Evolutionary conservation across 768 basidiomycete genomes (phyloP), one percentile per base, ranked within the genome.

Genomic region (Psilocybe cyanescens): DNA sequence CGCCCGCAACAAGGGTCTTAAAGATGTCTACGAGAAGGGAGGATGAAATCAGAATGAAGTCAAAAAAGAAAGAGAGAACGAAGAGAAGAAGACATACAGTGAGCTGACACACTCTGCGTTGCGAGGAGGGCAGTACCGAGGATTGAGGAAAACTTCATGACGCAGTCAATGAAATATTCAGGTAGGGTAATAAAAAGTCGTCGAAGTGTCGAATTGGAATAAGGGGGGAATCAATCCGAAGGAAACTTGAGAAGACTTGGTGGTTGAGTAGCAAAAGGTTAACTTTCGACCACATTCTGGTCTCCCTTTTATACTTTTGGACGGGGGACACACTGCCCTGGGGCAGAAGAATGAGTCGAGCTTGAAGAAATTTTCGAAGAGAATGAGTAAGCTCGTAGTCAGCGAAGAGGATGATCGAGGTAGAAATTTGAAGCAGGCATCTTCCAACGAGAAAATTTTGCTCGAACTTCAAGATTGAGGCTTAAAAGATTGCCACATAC

Each of bases 1-100:
- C 60, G 8, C 70, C 70, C 24, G 69, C 65, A 31, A 68, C 60
- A 24, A 75, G 56, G 5, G 69, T 71, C 35, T 67, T 69, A 64
- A 70, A 75, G 55, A 75, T 73, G 54, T 75, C 70, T 70, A 24
- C 24, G 24, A 24, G 24, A 24, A 24, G 24, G 24, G 37, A 5
- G 28, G 35, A 16, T 8, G 3, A 19, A 28, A 47, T 35, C 48
- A 51, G 31, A 17, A 28, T 6, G 33, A 3, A 49, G 35, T 67
- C 11, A 49, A 44, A 28, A 9, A 11, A 46, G 50, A 29, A 24
- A 24, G 24, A 35, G 14, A 31, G 46, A 39, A 37, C n/a, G 4
- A 41, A n/a, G 30, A 46, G 45, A 39, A 50, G 39, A 39, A 50
- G 39, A 54, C 61, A 29, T 50, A 72, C 71, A 72, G 50, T 71